Evolutionary conservation across 352 stramenopile genomes (phyloP), one percentile per base, ranked within the genome.

Genomic region (Phytophthora podocarpi): DNA sequence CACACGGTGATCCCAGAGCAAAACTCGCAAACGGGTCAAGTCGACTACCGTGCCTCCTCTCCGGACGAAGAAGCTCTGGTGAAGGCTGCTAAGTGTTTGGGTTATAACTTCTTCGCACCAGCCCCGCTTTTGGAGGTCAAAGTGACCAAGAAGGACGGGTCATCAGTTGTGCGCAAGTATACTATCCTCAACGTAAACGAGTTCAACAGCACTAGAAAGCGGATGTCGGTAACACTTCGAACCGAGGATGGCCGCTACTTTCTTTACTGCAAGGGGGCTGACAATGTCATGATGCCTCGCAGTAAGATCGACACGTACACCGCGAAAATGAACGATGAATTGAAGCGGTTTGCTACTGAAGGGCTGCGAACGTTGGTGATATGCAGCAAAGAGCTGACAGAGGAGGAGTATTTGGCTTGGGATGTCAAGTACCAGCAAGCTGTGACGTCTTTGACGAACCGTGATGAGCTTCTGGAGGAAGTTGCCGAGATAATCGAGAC

Each of bases 151-250:
- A 91, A 85, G 45, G 74, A 60, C 13, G 68, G 66, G 5, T 28
- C 18, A 5, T 62, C 64, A 8, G 28, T 18, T 7, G 48, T 74
- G 4, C 62, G 74, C 3, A 72, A 64, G 45, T 93, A 89, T 60
- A 81, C 68, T 23, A 75, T 95, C 13, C 59, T 95, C 51, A 89
- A 92, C 30, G 84, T 95, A 36, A 89, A 89, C 60, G 85, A 95
- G 47, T 95, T 95, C 64, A 91, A 89, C 49, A 98, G 89, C 57
- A 92, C 96, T 26, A 85, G 98, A 24, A 99, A 99, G 78, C 78
- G 98, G 54, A 99, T 99, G 97, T 99, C 94, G 8, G 91, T 99
- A 20, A 73, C 99, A 16, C 73, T 98, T 15, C 80, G 88, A 11
- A 78, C 65, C 1, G 60, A 71, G 4, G 73, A 83, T 5, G 41